Evolutionary conservation across 495 filamentous ascomycete species (phyloP), one percentile per base, ranked within the genome.

Genomic region (Penicillium fimorum): DNA sequence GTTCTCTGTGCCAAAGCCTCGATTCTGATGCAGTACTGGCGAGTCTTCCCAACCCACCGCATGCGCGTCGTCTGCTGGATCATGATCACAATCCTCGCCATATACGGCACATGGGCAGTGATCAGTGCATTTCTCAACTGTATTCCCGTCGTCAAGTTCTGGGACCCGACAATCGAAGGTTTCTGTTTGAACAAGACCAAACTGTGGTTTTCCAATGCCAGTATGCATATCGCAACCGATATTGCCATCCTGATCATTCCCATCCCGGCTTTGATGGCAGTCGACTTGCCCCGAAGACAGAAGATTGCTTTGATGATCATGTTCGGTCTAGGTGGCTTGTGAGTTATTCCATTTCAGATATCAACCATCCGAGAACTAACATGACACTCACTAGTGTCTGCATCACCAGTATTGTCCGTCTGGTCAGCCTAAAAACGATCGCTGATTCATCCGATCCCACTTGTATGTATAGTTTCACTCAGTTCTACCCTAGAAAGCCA

Each of bases 291-390:
- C 6, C 63, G 53, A 41, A 77, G 64, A 47, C 76, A 81, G 53
- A 84, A 78, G 59, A 40, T 78, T 37, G 73, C 71, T 3, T 55
- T 82, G 24, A 73, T 74, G 37, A 61, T 72, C 0, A 68, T 82
- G n/a, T 84, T 83, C 62, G 78, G 72, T 1, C 42, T 82, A 30
- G 81, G 80, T 44, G 69, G 71, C 49, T 76, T 81, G 81, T 84
- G 64, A 73, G 76, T 70, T 32, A 29, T 13, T 20, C 6, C 8
- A 9, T 38, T 17, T 3, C 52, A 43, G 13, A 37, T 18, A 20
- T 53, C 50, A 55, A 47, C 29, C 37, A 41, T 50, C n/a, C 24
- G 11, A 37, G 20, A 17, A 47, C 60, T 61, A 48, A 64, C 46
- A 1, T 7, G 11, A 6, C 17, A 5, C 27, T 33, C 33, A 11